Evolutionary conservation across 2,329 filamentous ascomycete genomes (phyloP), one percentile per base, ranked within the genome.

Genomic region (Amesomyces nigricolor): DNA sequence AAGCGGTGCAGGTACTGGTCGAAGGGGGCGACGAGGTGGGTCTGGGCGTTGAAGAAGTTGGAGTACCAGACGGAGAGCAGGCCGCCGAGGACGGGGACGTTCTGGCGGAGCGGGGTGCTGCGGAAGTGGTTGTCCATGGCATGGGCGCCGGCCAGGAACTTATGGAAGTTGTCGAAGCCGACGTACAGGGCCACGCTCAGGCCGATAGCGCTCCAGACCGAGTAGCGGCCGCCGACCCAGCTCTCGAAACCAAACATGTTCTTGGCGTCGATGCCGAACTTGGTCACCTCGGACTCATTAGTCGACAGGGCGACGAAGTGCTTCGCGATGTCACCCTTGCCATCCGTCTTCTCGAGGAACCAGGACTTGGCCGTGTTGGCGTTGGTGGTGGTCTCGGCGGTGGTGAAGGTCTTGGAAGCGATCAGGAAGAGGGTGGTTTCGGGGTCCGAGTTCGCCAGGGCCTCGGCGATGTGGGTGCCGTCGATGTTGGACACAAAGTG

Each of bases 401-500:
- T 99, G 61, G 94, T 99, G 76, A 99, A 99, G 61, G 94, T 99
- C 86, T 99, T 99, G 74, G 92, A 97, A 55, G 94, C 94, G 65
- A 99, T 84, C 65, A 99, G 82, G 86, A 99, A 97, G 62, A 99
- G 87, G n/a, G 94, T 96, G 47, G 92, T 96, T 78, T 99, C 94
- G 47, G 92, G 92, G 72, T 99, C 85, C 8, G 92, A 95, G 66
- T 85, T 76, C 70, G 84, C 86, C 58, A 97, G 83, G 49, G 94
- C 91, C 77, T 99, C 94, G 47, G 91, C 89, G 71, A 97, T 90
- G 78, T 99, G 94, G 53, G 94, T 99, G 64, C 94, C 94, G 71
- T 99, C 94, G 70, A 99, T 97, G 82, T 99, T 99, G 78, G 92
- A 97, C 65, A 99, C 94, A 68, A 99, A 99, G 81, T 97, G 92